Percentiles rank a stretch among this genome's conserved stretches.
Conservation (phyloP, 805 yeast species). For the Teunomyces funiuensis region DNA sequence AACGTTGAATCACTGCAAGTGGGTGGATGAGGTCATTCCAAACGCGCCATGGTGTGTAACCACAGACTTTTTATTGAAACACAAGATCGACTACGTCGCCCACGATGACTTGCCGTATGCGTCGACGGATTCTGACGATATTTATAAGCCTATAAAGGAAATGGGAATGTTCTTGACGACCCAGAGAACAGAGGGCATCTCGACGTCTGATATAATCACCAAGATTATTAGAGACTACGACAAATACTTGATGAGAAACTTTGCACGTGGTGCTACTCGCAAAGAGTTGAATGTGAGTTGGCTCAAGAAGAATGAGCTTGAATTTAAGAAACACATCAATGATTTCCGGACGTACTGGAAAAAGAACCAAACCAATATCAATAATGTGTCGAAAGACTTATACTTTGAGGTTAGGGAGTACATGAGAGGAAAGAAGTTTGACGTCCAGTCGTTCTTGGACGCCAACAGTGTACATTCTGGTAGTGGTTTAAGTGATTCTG, state of each 20-base stretch:
- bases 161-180: slow-evolving; percentile 90
- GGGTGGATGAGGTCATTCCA: slow-evolving; percentile 97
- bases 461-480: slow-evolving; percentile 15
- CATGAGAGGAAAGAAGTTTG: slow-evolving; percentile 48
- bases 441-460: slow-evolving; percentile 27
- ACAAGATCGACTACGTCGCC: slow-evolving; percentile 92
- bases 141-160: slow-evolving; percentile 88
- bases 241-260: slow-evolving; percentile 93
- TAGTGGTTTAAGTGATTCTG: slow-evolving; percentile 25
- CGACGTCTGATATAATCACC: slow-evolving; percentile 94
- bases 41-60: slow-evolving; percentile 96
- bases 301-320: slow-evolving; percentile 96
- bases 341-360: slow-evolving; percentile 87
- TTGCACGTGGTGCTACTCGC: slow-evolving; percentile 96
- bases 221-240: slow-evolving; percentile 94
- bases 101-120: slow-evolving; percentile 97
- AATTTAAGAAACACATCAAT: slow-evolving; percentile 82
- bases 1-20: slow-evolving; percentile 86
- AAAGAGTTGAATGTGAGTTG: slow-evolving; percentile 95
- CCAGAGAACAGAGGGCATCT: slow-evolving; percentile 94
- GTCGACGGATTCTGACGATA: slow-evolving; percentile 84
- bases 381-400: slow-evolving; percentile 75
- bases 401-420: slow-evolving; percentile 84
- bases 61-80: slow-evolving; percentile 72
- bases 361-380: slow-evolving; percentile 64